Percentiles rank a stretch among this genome's conserved stretches.
Conservation (phyloP, 495 filamentous ascomycete species). For the Xylaria venustula region DNA sequence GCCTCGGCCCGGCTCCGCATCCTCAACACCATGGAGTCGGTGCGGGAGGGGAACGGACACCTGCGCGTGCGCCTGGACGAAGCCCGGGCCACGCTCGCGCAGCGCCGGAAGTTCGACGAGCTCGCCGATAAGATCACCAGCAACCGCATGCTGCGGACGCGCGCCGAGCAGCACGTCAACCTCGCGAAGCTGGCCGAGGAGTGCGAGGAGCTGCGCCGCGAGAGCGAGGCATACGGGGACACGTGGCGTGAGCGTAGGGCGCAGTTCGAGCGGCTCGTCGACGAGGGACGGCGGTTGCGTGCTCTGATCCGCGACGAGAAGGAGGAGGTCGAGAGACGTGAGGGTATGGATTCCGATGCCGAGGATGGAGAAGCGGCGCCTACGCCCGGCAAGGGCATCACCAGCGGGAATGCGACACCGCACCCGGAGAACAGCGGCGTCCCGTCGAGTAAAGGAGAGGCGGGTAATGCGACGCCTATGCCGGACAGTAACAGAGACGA, state of each 20-base stretch:
- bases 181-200: conserved; percentile 80
- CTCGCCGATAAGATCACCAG: conserved; percentile 82
- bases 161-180: conserved; percentile 78
- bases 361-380: conserved; percentile 58
- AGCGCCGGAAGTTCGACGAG: conserved; percentile 84
- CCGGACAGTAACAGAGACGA: conserved; percentile 46
- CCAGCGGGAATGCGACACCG: conserved; percentile 38
- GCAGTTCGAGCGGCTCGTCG: conserved; percentile 88
- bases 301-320: conserved; percentile 92
- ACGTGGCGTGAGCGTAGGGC: conserved; percentile 85
- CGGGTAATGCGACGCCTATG: conserved; percentile 48
- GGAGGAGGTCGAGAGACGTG: conserved; percentile 70
- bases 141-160: conserved; percentile 72
- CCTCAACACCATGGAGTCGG: conserved; percentile 66
- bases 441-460: conserved; percentile 28
- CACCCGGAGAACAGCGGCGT: conserved; percentile 38
- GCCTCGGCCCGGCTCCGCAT: conserved; percentile 77
- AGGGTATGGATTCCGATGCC: conserved; percentile 82
- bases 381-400: conserved; percentile 42
- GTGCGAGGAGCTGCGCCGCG: conserved; percentile 80
- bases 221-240: conserved; percentile 74
- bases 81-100: conserved; percentile 69
- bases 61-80: conserved; percentile 71
- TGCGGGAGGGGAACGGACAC: conserved; percentile 71
- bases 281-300: conserved; percentile 82